Conservation (phyloP, 768 basidiomycete genomes). For the Serendipita indica region DNA sequence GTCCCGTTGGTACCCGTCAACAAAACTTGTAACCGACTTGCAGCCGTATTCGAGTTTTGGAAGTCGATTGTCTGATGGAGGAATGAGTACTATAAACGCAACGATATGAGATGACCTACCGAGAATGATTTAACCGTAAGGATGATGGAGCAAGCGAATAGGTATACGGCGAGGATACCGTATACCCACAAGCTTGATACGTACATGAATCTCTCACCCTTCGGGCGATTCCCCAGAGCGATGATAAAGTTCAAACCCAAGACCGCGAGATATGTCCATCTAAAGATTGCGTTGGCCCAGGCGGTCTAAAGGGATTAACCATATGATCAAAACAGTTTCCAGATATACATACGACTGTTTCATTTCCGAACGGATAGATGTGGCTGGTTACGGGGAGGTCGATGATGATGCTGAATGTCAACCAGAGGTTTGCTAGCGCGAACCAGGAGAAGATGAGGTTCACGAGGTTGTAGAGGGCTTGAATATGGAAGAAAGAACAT, state of each 20-base stretch:
- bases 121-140: slow-evolving; percentile 67
- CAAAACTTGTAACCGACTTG: slow-evolving; percentile 40
- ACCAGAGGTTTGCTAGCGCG: slow-evolving; percentile 79
- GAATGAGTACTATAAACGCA: not conserved
- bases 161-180: slow-evolving; percentile 67
- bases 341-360: slow-evolving; percentile 39
- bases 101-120: slow-evolving; percentile 28
- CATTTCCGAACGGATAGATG: slow-evolving; percentile 57
- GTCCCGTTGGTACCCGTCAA: slow-evolving; percentile 66
- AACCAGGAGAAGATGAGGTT: slow-evolving; percentile 87
- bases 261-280: slow-evolving; percentile 80
- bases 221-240: slow-evolving; percentile 69
- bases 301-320: slow-evolving; percentile 42
- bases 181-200: slow-evolving; percentile 67
- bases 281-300: slow-evolving; percentile 69
- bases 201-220: slow-evolving; percentile 69
- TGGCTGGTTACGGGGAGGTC: slow-evolving; percentile 44
- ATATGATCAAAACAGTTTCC: not conserved
- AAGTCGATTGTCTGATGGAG: slow-evolving; percentile 17
- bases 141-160: slow-evolving; percentile 76
- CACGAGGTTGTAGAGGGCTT: slow-evolving; percentile 77
- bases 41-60: slow-evolving; percentile 27
- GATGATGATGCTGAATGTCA: slow-evolving; percentile 94
- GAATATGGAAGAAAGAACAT: slow-evolving; percentile 94
- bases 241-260: slow-evolving; percentile 70